Conservation (phyloP, 78 protist species). For the Dictyostelium purpureum region DNA sequence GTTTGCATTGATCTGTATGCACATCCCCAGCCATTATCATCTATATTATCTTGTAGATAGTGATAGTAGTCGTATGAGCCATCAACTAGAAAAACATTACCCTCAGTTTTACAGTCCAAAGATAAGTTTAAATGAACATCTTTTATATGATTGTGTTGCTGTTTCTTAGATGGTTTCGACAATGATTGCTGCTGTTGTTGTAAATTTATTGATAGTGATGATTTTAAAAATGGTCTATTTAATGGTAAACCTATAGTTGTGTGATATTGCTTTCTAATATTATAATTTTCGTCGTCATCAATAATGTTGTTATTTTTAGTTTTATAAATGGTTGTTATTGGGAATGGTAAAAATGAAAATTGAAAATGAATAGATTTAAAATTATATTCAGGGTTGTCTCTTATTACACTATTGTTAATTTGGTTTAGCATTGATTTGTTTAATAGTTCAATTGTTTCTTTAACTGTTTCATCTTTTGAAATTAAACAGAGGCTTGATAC, state of each 20-base stretch:
- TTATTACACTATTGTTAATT: neutral
- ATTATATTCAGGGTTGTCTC: too few relatives aligned
- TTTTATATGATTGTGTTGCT: slow-evolving; percentile 4
- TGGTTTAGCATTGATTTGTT: neutral
- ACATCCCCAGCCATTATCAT: slow-evolving; percentile 95
- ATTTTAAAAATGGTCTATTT: slow-evolving; percentile 21
- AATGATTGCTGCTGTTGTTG: neutral
- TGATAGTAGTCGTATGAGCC: slow-evolving; percentile 91
- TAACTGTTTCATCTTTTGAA: neutral
- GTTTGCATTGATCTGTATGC: slow-evolving; percentile 94
- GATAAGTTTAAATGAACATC: slow-evolving; percentile 19
- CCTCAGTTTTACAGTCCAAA: slow-evolving; percentile 1
- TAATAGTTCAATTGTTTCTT: neutral
- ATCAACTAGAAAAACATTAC: slow-evolving; percentile 51
- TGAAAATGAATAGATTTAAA: slow-evolving; percentile 13
- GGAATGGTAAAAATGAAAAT: slow-evolving; percentile 23
- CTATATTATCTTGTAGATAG: slow-evolving; percentile 78
- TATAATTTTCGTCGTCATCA: neutral
- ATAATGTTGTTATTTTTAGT: neutral
- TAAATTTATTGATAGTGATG: neutral
- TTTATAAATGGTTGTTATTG: slow-evolving; percentile 13
- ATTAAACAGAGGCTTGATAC: neutral
- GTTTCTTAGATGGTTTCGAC: too few relatives aligned
- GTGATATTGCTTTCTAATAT: slow-evolving; percentile 41
- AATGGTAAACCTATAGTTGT: slow-evolving; percentile 6